These are phyloP conservation scores for Carex arenaria DNA, from an alignment of 202 grass and related monocot genomes.

Conservation along the genomic window DNA sequence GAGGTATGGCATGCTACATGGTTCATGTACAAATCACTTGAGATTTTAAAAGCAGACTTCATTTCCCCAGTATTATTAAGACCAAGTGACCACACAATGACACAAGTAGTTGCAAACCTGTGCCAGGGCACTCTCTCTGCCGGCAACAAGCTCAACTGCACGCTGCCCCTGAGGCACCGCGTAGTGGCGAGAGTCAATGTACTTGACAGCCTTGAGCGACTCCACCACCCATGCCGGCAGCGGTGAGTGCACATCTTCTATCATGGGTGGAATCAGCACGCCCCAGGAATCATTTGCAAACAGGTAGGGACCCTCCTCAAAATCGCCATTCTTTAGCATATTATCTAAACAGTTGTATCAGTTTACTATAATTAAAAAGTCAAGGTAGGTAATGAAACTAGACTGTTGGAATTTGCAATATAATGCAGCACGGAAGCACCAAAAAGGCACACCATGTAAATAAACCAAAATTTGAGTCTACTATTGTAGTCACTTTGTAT, in stretches of 20 bases:
- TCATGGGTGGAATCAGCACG: conserved; percentile 78
- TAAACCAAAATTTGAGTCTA: background rate
- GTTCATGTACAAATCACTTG: background rate
- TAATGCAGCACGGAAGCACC: background rate
- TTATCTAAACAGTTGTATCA: conserved; percentile 31
- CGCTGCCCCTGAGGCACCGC: conserved; percentile 45
- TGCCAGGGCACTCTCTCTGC: conserved; percentile 52
- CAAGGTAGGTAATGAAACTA: background rate
- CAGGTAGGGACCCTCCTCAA: conserved; percentile 77
- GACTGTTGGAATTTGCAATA: background rate
- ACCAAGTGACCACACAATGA: background rate
- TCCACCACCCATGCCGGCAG: conserved; percentile 72
- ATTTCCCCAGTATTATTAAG: background rate
- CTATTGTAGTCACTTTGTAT: background rate
- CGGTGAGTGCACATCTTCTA: conserved; percentile 93
- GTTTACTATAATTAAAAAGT: background rate
- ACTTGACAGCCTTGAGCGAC: conserved; percentile 60
- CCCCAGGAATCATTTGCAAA: conserved; percentile 60
- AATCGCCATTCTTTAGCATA: conserved; percentile 85
- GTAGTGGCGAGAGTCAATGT: conserved; percentile 66
- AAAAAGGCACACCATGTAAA: background rate
- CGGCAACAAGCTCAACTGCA: conserved; percentile 70
- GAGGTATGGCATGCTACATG: background rate
- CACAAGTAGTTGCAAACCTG: conserved; percentile 32
- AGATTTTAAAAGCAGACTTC: background rate